Evolutionary conservation across 352 stramenopile genomes (phyloP).

Genomic region (Blastocystis sp.): DNA sequence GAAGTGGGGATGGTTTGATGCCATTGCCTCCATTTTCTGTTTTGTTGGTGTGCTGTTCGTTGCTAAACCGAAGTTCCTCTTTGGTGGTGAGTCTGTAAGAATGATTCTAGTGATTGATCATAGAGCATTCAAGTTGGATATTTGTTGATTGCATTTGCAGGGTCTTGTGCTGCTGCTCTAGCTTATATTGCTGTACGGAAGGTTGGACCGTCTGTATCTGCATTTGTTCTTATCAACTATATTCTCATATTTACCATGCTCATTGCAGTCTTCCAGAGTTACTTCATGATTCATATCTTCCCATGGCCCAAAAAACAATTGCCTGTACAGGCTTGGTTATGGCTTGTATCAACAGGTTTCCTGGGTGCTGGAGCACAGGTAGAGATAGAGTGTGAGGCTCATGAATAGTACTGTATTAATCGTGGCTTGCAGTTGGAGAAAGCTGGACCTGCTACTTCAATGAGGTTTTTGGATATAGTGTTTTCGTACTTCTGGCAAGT

Average conservation of each 20-base stretch:
- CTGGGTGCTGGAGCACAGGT: slow-evolving; percentile 55
- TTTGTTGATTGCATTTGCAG: slow-evolving; percentile 45
- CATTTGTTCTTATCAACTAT: slow-evolving; percentile 61
- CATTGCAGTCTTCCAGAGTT: slow-evolving; percentile 60
- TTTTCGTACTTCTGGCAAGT: slow-evolving; percentile 63
- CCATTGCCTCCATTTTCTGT: not conserved
- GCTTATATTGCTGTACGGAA: slow-evolving; percentile 60
- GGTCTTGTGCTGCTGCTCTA: slow-evolving; percentile 55
- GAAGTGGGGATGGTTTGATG: slow-evolving; percentile 61
- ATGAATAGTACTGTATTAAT: slow-evolving; percentile 49
- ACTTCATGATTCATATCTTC: slow-evolving; percentile 42
- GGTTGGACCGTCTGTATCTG: slow-evolving; percentile 46
- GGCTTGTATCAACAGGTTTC: slow-evolving; percentile 29
- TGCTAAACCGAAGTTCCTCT: slow-evolving; percentile 26
- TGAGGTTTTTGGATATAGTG: slow-evolving; percentile 63
- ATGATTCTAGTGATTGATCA: not conserved
- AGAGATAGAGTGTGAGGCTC: not conserved
- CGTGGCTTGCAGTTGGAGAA: slow-evolving; percentile 63
- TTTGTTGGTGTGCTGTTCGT: slow-evolving; percentile 59
- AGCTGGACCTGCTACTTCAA: slow-evolving; percentile 61
- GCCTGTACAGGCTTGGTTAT: not conserved
- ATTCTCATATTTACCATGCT: slow-evolving; percentile 54
- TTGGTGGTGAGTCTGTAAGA: slow-evolving; percentile 10
- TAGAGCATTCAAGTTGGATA: slow-evolving; percentile 22
- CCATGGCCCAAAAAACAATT: slow-evolving; percentile 33